Evolutionary conservation across 805 yeast genomes (phyloP).

Genomic region (Wickerhamiella parazyma): DNA sequence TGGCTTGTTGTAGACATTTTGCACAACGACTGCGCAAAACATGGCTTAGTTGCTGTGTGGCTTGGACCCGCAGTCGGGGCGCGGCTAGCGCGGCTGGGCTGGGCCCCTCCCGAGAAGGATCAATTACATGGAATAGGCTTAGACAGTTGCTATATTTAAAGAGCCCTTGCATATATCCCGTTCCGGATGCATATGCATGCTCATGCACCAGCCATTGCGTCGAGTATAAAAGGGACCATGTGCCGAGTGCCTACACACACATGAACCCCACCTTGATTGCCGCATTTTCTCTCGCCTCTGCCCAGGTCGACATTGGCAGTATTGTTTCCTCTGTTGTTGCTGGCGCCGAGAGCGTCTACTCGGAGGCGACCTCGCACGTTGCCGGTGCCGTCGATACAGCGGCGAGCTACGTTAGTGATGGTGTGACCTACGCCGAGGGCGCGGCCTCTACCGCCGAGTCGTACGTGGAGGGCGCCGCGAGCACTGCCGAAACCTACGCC

Average conservation of each 20-base stretch:
- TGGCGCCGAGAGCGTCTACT: background rate
- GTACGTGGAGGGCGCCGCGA: background rate
- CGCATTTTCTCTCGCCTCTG: background rate
- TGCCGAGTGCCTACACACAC: background rate
- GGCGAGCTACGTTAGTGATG: constrained; percentile 2
- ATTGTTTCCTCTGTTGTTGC: background rate
- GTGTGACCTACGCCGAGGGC: constrained; percentile 4
- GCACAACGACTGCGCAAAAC: no score
- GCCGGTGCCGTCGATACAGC: background rate
- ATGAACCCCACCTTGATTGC: background rate
- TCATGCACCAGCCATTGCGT: background rate
- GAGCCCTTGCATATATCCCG: no score
- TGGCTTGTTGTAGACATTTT: no score
- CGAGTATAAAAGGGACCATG: background rate
- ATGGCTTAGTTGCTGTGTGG: no score
- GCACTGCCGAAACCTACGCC: constrained; percentile 1
- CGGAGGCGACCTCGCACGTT: background rate
- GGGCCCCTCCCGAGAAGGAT: no score
- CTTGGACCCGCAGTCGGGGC: no score
- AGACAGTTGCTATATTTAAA: no score
- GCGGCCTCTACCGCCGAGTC: background rate
- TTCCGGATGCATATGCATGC: no score
- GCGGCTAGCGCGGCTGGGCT: no score
- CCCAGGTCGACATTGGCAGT: background rate
- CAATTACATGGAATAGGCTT: no score